phyloP scores from a whole-genome alignment of 2,329 filamentous ascomycete genomes.

The Scedosporium dehoogii region DNA sequence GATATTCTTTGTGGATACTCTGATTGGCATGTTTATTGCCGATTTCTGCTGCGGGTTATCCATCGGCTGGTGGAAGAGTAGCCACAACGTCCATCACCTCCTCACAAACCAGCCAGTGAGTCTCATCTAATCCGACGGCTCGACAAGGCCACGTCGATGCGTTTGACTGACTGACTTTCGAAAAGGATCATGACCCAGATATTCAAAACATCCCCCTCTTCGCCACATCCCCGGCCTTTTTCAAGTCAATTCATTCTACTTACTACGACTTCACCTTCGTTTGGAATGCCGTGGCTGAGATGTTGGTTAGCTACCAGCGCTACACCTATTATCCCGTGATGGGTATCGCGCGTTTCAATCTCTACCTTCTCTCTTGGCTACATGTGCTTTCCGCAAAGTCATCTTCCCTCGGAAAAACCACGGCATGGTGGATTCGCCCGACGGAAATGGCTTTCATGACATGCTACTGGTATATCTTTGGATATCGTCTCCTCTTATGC shows the following conservation, averaged over 20 bases:
- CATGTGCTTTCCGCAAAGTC: slow-evolving; percentile 50
- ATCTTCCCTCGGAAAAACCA: slow-evolving; percentile 41
- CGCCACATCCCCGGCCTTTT: slow-evolving; percentile 55
- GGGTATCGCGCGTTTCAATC: slow-evolving; percentile 60
- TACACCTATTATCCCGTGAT: slow-evolving; percentile 63
- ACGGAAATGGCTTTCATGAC: slow-evolving; percentile 53
- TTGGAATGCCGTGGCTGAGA: slow-evolving; percentile 51
- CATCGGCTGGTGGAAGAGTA: slow-evolving; percentile 62
- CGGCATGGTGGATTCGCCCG: slow-evolving; percentile 58
- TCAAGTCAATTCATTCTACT: slow-evolving; percentile 50
- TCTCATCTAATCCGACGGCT: neutral
- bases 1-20: slow-evolving; percentile 45
- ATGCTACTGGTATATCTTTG: slow-evolving; percentile 60
- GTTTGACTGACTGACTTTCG: neutral
- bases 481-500: slow-evolving; percentile 53
- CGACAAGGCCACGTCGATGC: neutral
- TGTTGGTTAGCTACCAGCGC: slow-evolving; percentile 50
- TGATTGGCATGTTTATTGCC: slow-evolving; percentile 53
- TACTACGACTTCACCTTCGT: slow-evolving; percentile 52
- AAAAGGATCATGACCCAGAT: slow-evolving; percentile 46
- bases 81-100: slow-evolving; percentile 59
- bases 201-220: slow-evolving; percentile 62
- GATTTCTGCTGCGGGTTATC: slow-evolving; percentile 57
- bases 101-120: slow-evolving; percentile 51
- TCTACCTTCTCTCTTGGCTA: slow-evolving; percentile 57